A percentile compares a stretch with the other conserved stretches of the same genome.
Conservation (phyloP, 108 stramenopile species). For the Skeletonema potamos region DNA sequence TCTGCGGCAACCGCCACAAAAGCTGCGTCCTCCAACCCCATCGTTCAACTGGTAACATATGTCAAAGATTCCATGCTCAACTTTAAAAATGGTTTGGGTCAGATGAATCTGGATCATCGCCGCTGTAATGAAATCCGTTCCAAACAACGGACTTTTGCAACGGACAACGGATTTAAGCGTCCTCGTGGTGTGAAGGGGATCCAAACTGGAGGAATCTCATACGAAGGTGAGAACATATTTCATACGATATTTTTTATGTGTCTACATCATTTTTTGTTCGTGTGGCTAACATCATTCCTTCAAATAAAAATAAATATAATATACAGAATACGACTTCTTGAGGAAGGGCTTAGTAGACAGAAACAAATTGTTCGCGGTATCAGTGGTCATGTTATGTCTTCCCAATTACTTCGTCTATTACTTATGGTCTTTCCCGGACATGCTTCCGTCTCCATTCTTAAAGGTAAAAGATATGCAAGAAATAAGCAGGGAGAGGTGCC, state of each 20-base stretch:
- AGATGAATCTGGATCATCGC: slow-evolving; percentile 66
- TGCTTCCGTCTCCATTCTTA: slow-evolving; percentile 76
- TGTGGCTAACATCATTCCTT: slow-evolving; percentile 18
- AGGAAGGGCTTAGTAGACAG: slow-evolving; percentile 75
- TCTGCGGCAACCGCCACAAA: background rate
- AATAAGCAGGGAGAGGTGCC: slow-evolving; percentile 62
- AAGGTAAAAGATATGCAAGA: slow-evolving; percentile 48
- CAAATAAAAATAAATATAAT: slow-evolving; percentile 55
- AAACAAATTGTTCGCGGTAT: slow-evolving; percentile 64
- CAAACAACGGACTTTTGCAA: slow-evolving; percentile 52
- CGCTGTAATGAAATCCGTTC: slow-evolving; percentile 72
- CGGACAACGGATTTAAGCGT: background rate
- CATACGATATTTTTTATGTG: background rate
- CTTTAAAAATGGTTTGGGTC: slow-evolving; percentile 54
- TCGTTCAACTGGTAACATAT: slow-evolving; percentile 58
- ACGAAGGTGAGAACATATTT: slow-evolving; percentile 28
- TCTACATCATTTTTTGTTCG: background rate
- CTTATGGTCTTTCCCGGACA: slow-evolving; percentile 77
- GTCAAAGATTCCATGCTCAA: slow-evolving; percentile 70
- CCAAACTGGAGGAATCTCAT: slow-evolving; percentile 29
- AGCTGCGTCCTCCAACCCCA: slow-evolving; percentile 42
- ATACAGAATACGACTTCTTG: slow-evolving; percentile 72
- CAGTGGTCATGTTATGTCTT: slow-evolving; percentile 63
- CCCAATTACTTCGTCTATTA: slow-evolving; percentile 78
- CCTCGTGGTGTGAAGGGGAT: slow-evolving; percentile 38